Evolutionary conservation across 257 asterid genomes (phyloP), one percentile per base, ranked within the genome.

Genomic region (Nicotiana knightiana): DNA sequence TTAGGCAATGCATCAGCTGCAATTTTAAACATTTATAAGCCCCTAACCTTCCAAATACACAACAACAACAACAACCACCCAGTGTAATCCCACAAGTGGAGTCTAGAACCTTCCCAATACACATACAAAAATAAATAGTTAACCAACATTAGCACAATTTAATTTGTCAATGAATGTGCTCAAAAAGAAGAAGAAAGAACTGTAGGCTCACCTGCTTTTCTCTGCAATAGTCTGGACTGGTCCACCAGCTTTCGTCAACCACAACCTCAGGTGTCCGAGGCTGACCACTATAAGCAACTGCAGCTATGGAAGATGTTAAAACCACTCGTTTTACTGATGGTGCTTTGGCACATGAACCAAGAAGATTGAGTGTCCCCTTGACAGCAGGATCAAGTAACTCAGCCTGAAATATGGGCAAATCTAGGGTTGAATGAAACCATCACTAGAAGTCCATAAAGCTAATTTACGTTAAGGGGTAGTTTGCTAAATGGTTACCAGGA

Each of bases 351-450:
- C 96, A 91, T 58, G 97, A 89, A 26, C 85, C 86, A 9, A 93
- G 97, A 78, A 92, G 94, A 62, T 93, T 93, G 82, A 91, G 92
- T 18, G 98, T 93, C 80, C 98, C 97, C 83, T 92, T 93, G 6
- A 93, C 28, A 6, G 98, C 97, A 71, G 98, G 97, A 67, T 92
- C 96, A 81, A 93, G 90, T 86, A 93, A 82, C 77, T 93, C 97
- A 8, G 88, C 88, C 97, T 93, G 91, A 84, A 85, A 81, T 35
- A 85, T 33, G 24, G 3, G 26, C 26, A 57, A n/a, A 53, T 0
- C 15, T 5, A 57, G 63, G 9, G 26, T 18, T 17, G 10, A 57
- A 0, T 17, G 18, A 16, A 57, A 57, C 4, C 63, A 57, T 18
- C 63, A 53, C 17, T 53, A 53, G 9, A 55, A 55, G 21, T 0